These are phyloP conservation scores for Saxophila tyrrhenica DNA, from an alignment of 495 filamentous ascomycete species.

Conservation along the genomic window DNA sequence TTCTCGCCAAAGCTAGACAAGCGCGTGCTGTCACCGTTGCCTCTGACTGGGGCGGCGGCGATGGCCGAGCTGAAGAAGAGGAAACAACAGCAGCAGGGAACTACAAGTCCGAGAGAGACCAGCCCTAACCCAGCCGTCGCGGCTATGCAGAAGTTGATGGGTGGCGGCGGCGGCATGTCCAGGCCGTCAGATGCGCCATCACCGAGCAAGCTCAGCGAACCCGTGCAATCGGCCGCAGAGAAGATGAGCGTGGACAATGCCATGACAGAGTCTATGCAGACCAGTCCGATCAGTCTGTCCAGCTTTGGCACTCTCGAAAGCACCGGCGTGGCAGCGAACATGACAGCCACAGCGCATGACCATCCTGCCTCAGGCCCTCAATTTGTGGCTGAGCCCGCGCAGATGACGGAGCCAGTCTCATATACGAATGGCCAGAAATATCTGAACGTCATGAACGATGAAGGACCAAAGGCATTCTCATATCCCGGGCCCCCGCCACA, in stretches of 20 bases:
- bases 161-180: conserved; percentile 40
- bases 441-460: conserved; percentile 19
- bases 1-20: conserved; percentile 17
- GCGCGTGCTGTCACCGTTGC: conserved; percentile 38
- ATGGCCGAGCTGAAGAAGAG: conserved; percentile 43
- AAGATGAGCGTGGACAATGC: conserved; percentile 28
- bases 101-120: conserved; percentile 33
- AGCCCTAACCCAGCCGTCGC: conserved; percentile 41
- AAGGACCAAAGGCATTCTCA: conserved; percentile 29
- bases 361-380: conserved; percentile 21
- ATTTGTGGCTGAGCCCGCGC: conserved; percentile 18
- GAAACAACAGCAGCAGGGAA: conserved; percentile 37
- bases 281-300: conserved; percentile 34
- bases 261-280: conserved; percentile 29
- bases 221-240: conserved; percentile 30
- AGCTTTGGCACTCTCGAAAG: conserved; percentile 31
- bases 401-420: conserved; percentile 20
- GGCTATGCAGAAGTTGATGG: conserved; percentile 44
- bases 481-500: conserved; percentile 31
- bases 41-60: conserved; percentile 43
- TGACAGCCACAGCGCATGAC: conserved; percentile 37
- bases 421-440: conserved; percentile 14
- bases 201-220: conserved; percentile 31
- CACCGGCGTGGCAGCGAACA: conserved; percentile 24
- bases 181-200: conserved; percentile 36